phyloP scores from a whole-genome alignment of 148 eudicot species.

The Nepenthes mirabilis region DNA sequence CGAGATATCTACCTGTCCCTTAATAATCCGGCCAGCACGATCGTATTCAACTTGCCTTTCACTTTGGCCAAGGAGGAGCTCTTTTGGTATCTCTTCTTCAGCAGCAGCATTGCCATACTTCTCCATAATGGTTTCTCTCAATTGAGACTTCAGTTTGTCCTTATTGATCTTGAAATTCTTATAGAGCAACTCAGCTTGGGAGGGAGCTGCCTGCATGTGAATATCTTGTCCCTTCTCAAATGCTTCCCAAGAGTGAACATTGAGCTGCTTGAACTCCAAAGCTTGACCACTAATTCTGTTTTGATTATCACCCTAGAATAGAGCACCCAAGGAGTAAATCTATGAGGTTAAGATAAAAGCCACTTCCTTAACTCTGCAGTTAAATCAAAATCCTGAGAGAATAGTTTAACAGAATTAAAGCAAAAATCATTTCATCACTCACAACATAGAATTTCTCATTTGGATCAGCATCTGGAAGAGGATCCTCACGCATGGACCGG shows the following conservation, averaged over 20 bases:
- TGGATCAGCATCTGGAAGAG: constrained; percentile 93
- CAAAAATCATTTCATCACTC: constrained; percentile 15
- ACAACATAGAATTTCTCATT: constrained; percentile 75
- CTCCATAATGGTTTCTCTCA: constrained; percentile 67
- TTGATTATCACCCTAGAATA: constrained; percentile 68
- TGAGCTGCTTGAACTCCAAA: constrained; percentile 76
- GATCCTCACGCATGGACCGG: constrained; percentile 97
- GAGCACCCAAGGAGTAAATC: neutral
- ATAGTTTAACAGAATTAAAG: neutral
- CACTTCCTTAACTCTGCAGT: neutral
- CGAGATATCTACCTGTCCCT: constrained; percentile 46
- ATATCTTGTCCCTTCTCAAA: constrained; percentile 93
- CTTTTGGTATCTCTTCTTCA: constrained; percentile 65
- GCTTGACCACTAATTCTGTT: constrained; percentile 90
- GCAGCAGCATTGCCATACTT: constrained; percentile 93
- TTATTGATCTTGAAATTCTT: constrained; percentile 69
- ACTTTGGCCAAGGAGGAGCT: constrained; percentile 82
- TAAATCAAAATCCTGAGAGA: neutral
- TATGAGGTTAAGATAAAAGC: neutral
- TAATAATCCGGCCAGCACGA: constrained; percentile 75
- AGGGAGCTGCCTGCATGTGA: constrained; percentile 97
- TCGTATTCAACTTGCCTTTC: constrained; percentile 90
- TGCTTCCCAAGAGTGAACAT: constrained; percentile 88
- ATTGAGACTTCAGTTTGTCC: constrained; percentile 63
- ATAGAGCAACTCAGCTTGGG: constrained; percentile 81